Evolutionary conservation across 1,284 basidiomycete species (phyloP), one percentile per base, ranked within the genome.

Genomic region (Cutaneotrichosporon mucoides): DNA sequence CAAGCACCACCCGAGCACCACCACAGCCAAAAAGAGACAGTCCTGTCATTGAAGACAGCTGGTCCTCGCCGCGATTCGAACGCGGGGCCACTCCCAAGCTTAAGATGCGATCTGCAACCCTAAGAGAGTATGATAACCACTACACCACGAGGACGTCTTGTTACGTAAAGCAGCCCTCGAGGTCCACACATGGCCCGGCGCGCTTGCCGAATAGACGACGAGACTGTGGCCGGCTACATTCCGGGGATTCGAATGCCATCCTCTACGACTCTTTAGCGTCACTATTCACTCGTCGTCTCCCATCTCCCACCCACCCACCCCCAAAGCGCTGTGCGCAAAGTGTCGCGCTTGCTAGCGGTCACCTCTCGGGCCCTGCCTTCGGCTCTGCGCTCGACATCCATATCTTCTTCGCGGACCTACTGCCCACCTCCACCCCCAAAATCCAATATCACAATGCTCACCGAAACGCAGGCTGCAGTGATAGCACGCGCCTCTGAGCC

Each of bases 391-490:
- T 10, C 46, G 10, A 13, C 46, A 7, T 35, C 33, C 46, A 48
- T n/a, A 16, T 36, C 46, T 40, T 40, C 38, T 40, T 35, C 46
- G 33, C 24, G 24, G 24, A 24, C 24, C 24, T 24, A 33, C 2
- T 24, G 3, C 24, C 15, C 33, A 33, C 46, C 46, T 33, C 24
- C 24, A 24, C 24, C 24, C 24, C 24, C 24, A 24, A 24, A 36
- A 33, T 11, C 10, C 5, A 5, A 9, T 11, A 7, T 12, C 46
- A 36, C 46, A 9, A 57, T 53, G 56, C 66, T 84, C 34, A 44
- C 47, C 7, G 16, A 43, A 2, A 13, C 43, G 8, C 59, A 56
- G 16, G 7, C 37, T 5, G 54, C 59, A 2, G 48, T 56, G 3
- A 36, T 63, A 6, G n/a, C 37, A 11, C 61, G 58, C 15, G 55